Conservation (phyloP, 192 early-diverging fungal species). For the Geranomyces variabilis region DNA sequence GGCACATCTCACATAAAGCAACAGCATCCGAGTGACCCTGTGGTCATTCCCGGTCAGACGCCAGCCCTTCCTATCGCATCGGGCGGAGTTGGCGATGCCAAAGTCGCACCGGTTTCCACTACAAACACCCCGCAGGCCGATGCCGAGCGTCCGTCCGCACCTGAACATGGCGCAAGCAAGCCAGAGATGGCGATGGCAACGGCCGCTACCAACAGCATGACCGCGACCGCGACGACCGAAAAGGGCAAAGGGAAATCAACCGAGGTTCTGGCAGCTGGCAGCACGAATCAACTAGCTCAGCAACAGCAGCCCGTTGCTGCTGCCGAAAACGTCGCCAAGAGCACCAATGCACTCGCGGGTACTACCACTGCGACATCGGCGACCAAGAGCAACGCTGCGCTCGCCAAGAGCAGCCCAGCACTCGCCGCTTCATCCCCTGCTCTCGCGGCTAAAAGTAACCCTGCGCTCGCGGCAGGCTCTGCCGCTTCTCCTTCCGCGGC, state of each 20-base stretch:
- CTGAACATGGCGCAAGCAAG: background rate
- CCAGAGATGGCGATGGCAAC: background rate
- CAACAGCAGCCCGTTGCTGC: too few species aligned
- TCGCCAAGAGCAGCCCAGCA: background rate
- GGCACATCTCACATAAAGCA: conserved; percentile 14
- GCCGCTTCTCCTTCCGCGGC: background rate
- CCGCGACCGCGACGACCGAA: background rate
- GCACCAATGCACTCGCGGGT: too few species aligned
- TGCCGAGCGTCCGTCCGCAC: background rate
- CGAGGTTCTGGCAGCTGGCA: background rate
- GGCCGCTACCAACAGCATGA: background rate
- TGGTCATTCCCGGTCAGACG: background rate
- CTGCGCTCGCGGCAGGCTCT: background rate
- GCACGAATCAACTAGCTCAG: too few species aligned
- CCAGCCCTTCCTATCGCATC: background rate
- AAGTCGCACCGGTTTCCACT: background rate
- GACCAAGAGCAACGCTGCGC: background rate
- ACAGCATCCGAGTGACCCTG: background rate
- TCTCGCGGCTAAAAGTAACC: background rate
- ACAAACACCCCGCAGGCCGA: background rate
- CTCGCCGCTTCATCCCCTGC: background rate
- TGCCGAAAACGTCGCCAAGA: too few species aligned
- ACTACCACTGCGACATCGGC: too few species aligned
- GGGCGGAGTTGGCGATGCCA: conserved; percentile 2
- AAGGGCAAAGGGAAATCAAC: conserved; percentile 4